Base-by-base conservation (phyloP, 1,284 basidiomycete species). In the Trametes polyzona region DNA sequence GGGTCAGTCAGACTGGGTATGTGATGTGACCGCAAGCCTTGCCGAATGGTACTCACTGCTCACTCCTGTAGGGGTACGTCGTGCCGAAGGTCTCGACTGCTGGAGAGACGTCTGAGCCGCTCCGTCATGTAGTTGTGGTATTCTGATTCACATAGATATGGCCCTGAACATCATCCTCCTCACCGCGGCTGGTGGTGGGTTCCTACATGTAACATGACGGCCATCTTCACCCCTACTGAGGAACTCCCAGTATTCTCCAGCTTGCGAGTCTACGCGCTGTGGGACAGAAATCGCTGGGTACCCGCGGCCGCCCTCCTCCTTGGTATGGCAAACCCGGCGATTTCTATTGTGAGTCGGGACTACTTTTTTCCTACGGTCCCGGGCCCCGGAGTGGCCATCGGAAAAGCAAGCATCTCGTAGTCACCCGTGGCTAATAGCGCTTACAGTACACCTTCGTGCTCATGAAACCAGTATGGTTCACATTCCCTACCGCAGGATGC, bases 161-260 rank as follows among this genome's bases (percentile, higher is more conserved):
- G 40, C 17, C 2, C 24, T 58, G 16, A 41, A 51, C 17, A 26
- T 58, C 16, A n/a, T 58, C 11, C 33, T 55, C 1, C 44, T 58
- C 2, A 30, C 17, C 23, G 19, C 30, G n/a, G 52, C 52, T 21
- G 58, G 54, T 5, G 42, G 59, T 54, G 19, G 10, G 58, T 37
- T 14, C 36, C 11, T 17, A n/a, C n/a, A n/a, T n/a, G n/a, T n/a
- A n/a, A n/a, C n/a, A n/a, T n/a, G n/a, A n/a, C n/a, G n/a, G n/a
- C n/a, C n/a, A n/a, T n/a, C n/a, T n/a, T n/a, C n/a, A n/a, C n/a
- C n/a, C n/a, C n/a, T n/a, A n/a, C n/a, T n/a, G n/a, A 16, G 11
- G 10, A n/a, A 3, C 19, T 21, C 32, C 3, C 23, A 59, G 58
- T 59, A 11, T 59, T 59, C 43, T 55, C 58, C 11, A 43, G 52